Evolutionary conservation across 2,329 filamentous ascomycete genomes (phyloP), one percentile per base, ranked within the genome.

Genomic region (Ophiostoma quercus): DNA sequence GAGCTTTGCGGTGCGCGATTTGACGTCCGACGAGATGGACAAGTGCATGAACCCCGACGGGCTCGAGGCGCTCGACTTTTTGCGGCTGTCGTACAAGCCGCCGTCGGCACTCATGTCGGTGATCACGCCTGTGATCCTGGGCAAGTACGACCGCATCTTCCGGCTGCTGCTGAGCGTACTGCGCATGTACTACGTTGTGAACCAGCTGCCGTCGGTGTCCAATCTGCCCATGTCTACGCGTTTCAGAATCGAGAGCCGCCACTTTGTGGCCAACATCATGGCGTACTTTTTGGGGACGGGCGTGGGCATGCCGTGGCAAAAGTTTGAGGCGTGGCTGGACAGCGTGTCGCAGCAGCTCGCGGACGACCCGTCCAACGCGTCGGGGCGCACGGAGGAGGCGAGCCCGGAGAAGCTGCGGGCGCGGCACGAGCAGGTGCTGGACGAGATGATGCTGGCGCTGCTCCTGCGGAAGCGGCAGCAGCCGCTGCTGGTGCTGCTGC

Each of bases 11-110:
- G 90, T 99, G 32, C 90, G 95, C 51, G 90, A 94, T 74, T 84
- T 98, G 72, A 85, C 88, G 0, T 83, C 88, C 8, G 88, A 90
- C 66, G 93, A 97, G 74, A 91, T 97, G 66, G 87, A 92, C 68
- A 88, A 85, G 72, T 94, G 93, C 78, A 89, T 96, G 83, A 87
- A 98, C 75, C 89, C 92, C 0, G 86, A 92, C 76, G 90, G 90
- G 0, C 84, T 98, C 22, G 89, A 94, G 76, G 95, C 95, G 0
- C 83, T 98, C n/a, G 95, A 98, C 78, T 98, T 99, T 76, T 82
- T 99, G 19, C 88, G 92, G 1, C 81, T 99, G 8, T 90, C 93
- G 65, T 98, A 97, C 79, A 91, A 90, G 57, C 84, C 93, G 0
- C 90, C 93, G 0, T 78, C 85, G 0, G 87, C 92, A 0, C 82